A percentile compares a stretch with the other conserved stretches of the same genome.
Conservation (phyloP, 768 basidiomycete genomes). For the Termitomyces sp. region DNA sequence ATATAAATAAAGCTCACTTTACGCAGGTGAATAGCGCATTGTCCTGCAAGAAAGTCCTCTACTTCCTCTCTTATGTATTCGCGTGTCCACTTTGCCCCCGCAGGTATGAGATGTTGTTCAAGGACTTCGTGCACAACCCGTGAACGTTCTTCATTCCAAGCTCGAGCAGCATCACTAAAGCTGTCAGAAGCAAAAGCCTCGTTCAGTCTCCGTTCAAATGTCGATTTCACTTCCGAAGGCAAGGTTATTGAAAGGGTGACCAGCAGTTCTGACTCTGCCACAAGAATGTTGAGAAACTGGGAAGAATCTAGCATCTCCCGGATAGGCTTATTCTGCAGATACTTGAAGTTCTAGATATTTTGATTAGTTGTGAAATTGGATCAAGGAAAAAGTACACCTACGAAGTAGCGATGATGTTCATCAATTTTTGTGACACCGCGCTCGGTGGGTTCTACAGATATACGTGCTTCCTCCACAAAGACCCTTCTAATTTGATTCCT, state of each 20-base stretch:
- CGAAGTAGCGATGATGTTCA: constrained; percentile 67
- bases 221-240: constrained; percentile 52
- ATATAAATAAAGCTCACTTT: constrained; percentile 41
- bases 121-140: constrained; percentile 75
- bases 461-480: constrained; percentile 68
- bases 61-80: constrained; percentile 88
- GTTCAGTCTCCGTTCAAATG: constrained; percentile 68
- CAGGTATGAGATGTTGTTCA: constrained; percentile 76
- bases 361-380: constrained; percentile 1
- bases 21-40: constrained; percentile 63
- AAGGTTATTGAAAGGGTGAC: constrained; percentile 71
- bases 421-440: constrained; percentile 75
- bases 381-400: constrained; percentile 25
- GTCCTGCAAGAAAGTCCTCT: constrained; percentile 73
- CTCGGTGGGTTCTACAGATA: constrained; percentile 85
- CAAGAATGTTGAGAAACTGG: constrained; percentile 87
- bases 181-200: constrained; percentile 82
- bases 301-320: constrained; percentile 60
- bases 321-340: constrained; percentile 75
- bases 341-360: constrained; percentile 81
- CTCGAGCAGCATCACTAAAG: constrained; percentile 76
- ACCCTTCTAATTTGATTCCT: constrained; percentile 69
- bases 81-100: constrained; percentile 81
- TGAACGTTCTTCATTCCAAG: constrained; percentile 87
- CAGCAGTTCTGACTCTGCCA: constrained; percentile 85